phyloP scores from a whole-genome alignment of 495 filamentous ascomycete species.

The Trichocladium uniseriatum region DNA sequence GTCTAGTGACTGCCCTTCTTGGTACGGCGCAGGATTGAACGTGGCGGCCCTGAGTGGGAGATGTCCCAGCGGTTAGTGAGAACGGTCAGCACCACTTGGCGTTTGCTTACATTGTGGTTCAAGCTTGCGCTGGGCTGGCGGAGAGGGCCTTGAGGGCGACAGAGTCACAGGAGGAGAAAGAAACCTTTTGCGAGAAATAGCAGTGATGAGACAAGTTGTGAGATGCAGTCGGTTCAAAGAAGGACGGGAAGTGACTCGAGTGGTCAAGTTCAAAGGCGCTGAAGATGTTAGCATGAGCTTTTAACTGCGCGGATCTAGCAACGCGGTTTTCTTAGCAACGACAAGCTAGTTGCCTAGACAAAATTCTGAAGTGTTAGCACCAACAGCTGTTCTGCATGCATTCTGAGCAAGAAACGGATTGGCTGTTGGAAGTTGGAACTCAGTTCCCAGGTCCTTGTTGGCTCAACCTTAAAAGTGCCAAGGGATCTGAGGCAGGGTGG shows the following conservation, averaged over 20 bases:
- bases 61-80: neutral
- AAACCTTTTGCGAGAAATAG: neutral
- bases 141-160: neutral
- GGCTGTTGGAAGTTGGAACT: no score
- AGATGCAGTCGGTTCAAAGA: constrained; percentile 1
- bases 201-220: constrained; percentile 4
- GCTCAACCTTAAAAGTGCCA: no score
- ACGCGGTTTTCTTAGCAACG: no score
- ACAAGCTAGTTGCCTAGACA: no score
- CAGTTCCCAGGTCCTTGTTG: no score
- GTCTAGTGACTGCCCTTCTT: constrained; percentile 1
- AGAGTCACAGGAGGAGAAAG: constrained; percentile 3
- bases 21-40: neutral
- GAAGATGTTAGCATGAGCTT: neutral
- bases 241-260: neutral
- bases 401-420: no score
- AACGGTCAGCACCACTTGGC: neutral
- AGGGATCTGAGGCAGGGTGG: no score
- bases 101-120: constrained; percentile 5
- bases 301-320: no score
- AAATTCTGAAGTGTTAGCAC: no score
- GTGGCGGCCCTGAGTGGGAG: constrained; percentile 5
- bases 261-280: constrained; percentile 1
- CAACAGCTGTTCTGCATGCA: no score
- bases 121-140: constrained; percentile 1